These are phyloP conservation scores for Nymphaea thermarum DNA, from an alignment of 164 flowering plant genomes.

Conservation along the genomic window DNA sequence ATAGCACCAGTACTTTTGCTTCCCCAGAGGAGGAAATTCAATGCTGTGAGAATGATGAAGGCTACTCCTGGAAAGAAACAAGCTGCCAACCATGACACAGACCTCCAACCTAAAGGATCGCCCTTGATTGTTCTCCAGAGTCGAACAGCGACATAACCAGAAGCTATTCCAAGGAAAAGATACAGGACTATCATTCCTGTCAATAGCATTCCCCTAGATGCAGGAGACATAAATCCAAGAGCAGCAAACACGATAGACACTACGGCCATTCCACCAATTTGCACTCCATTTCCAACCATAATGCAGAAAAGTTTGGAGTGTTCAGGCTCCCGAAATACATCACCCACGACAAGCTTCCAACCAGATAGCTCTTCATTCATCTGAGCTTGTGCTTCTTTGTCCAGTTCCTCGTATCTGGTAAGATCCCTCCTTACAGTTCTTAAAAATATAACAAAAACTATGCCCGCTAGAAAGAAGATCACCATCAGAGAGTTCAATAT, in stretches of 20 bases:
- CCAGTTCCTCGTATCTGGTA: slow-evolving; percentile 43
- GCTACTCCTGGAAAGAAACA: slow-evolving; percentile 31
- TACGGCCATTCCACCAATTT: slow-evolving; percentile 31
- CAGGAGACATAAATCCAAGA: slow-evolving; percentile 37
- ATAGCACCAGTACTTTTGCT: slow-evolving; percentile 34
- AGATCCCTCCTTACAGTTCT: slow-evolving; percentile 30
- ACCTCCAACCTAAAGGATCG: slow-evolving; percentile 25
- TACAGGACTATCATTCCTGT: slow-evolving; percentile 28
- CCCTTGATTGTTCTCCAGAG: slow-evolving; percentile 32
- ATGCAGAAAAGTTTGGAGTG: slow-evolving; percentile 21
- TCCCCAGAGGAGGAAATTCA: slow-evolving; percentile 30
- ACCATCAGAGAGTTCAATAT: slow-evolving; percentile 53
- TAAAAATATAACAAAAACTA: slow-evolving; percentile 43
- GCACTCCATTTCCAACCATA: slow-evolving; percentile 33
- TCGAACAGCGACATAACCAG: slow-evolving; percentile 29
- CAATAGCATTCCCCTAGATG: slow-evolving; percentile 30
- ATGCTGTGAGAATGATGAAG: slow-evolving; percentile 16
- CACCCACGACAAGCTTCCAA: slow-evolving; percentile 66
- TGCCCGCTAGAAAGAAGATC: slow-evolving; percentile 41
- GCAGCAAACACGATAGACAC: slow-evolving; percentile 31
- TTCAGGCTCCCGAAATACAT: slow-evolving; percentile 44
- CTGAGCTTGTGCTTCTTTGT: slow-evolving; percentile 63
- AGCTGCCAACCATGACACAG: slow-evolving; percentile 25
- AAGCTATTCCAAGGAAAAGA: slow-evolving; percentile 26
- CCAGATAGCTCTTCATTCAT: slow-evolving; percentile 72